A percentile compares a stretch with the other conserved stretches of the same genome.
Evolutionary conservation across 2,329 filamentous ascomycete species (phyloP).

Genomic region (Cordyceps fumosorosea): DNA sequence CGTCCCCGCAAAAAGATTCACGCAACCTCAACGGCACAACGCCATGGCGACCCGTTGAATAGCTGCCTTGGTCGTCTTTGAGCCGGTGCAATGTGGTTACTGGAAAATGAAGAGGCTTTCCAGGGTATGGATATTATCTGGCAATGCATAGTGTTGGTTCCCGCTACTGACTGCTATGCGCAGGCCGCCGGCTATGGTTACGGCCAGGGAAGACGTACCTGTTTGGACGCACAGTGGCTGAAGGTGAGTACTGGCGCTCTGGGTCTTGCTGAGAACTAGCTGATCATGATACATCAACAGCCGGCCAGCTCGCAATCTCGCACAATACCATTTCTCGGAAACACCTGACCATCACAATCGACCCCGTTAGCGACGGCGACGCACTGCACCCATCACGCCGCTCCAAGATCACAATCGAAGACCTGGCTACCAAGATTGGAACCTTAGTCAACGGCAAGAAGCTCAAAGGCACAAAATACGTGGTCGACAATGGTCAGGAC

Average conservation of each 20-base stretch:
- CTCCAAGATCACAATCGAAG: slow-evolving; percentile 67
- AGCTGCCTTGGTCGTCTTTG: background rate
- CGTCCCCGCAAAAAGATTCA: slow-evolving; percentile 12
- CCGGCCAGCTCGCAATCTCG: slow-evolving; percentile 61
- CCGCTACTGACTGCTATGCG: slow-evolving; percentile 11
- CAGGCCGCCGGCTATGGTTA: slow-evolving; percentile 63
- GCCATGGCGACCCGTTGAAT: slow-evolving; percentile 3
- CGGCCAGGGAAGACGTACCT: slow-evolving; percentile 79
- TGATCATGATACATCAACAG: slow-evolving; percentile 32
- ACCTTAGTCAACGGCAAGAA: slow-evolving; percentile 69
- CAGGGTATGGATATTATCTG: slow-evolving; percentile 27
- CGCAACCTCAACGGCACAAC: background rate
- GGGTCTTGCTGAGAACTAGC: background rate
- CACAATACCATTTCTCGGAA: slow-evolving; percentile 83
- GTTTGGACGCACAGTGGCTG: slow-evolving; percentile 70
- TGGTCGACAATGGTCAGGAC: slow-evolving; percentile 44
- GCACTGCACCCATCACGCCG: slow-evolving; percentile 58
- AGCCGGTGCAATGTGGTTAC: slow-evolving; percentile 51
- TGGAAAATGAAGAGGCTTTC: slow-evolving; percentile 53
- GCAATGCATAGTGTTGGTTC: background rate
- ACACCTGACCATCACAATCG: slow-evolving; percentile 74
- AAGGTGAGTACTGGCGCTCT: slow-evolving; percentile 42
- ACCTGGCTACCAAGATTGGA: slow-evolving; percentile 78
- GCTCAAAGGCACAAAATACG: slow-evolving; percentile 55
- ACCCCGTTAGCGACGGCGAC: slow-evolving; percentile 56